Base-by-base conservation (phyloP, 495 filamentous ascomycete genomes). In the Talaromyces adpressus region DNA sequence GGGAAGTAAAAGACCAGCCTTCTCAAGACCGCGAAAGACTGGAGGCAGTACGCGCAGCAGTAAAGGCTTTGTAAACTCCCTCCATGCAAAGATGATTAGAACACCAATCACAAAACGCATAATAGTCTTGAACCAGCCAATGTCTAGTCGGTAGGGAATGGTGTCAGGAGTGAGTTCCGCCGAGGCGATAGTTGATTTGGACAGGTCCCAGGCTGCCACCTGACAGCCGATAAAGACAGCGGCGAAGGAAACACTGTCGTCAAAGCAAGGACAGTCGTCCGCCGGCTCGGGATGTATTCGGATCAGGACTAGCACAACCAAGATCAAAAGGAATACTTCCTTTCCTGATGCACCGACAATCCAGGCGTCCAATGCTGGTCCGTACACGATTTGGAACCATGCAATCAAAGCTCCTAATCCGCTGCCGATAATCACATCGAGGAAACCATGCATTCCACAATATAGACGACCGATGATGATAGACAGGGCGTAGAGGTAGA, bases 371-470 rank as follows among this genome's bases (percentile, higher is more conserved):
- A 93, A 81, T 3, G 69, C 68, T 3, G 87, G 77, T 14, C 87
- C 91, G 69, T 84, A 92, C 59, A 84, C 70, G 67, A 87, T 91
- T 71, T 97, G 91, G 41, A 89, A 68, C 20, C 88, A 72, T 2
- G 91, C 82, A 18, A 91, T 75, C 18, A 80, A 67, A 12, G 87
- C 86, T 18, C 93, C 94, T 60, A 98, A 80, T 20, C 84, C 65
- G 58, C 85, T 89, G 2, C 94, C 94, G 65, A 93, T 70, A 14
- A 91, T 74, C 12, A 96, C 91, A 73, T 98, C 94, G 47, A 96
- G 78, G 75, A 98, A 94, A 39, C 94, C 94, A 76, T 98, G 94
- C 94, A 98, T 98, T 58, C 94, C 94, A 71, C 94, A 98, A 76
- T 98, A 98, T 23, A 98, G 76, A 53, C 94, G 85, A 22, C 94